These are phyloP conservation scores for Nicotiana rustica DNA, from an alignment of 305 asterid species.

Conservation along the genomic window DNA sequence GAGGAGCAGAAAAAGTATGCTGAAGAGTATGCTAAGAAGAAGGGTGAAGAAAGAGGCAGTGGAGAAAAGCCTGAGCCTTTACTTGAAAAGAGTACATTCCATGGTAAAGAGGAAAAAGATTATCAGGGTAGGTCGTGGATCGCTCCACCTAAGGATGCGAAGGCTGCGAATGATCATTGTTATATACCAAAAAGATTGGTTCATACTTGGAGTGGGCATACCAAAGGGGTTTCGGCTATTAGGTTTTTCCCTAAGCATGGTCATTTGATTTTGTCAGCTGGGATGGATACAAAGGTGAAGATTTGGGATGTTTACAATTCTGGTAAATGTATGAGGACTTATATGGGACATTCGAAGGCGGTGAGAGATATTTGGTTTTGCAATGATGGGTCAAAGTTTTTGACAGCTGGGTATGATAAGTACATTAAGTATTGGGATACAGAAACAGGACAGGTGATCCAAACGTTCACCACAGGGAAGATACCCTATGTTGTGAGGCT, in stretches of 20 bases:
- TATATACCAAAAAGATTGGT: conserved; percentile 92
- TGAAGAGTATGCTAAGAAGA: conserved; percentile 94
- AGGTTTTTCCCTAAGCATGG: conserved; percentile 94
- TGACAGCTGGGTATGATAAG: conserved; percentile 96
- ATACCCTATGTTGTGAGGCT: conserved; percentile 93
- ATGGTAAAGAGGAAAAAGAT: conserved; percentile 94
- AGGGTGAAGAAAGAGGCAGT: conserved; percentile 80
- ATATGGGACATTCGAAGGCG: conserved; percentile 96
- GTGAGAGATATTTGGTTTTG: conserved; percentile 93
- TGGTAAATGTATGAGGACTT: conserved; percentile 95
- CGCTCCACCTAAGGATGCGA: conserved; percentile 94
- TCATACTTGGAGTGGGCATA: conserved; percentile 99
- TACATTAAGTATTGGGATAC: conserved; percentile 99
- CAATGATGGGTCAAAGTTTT: conserved; percentile 89
- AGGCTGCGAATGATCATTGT: conserved; percentile 95
- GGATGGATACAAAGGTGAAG: conserved; percentile 96
- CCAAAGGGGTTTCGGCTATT: conserved; percentile 95
- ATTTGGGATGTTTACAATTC: conserved; percentile 96
- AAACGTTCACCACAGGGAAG: conserved; percentile 93
- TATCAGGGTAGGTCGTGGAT: conserved; percentile 99
- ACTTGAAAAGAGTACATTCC: conserved; percentile 82
- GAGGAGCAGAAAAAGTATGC: conserved; percentile 99
- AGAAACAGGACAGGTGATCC: conserved; percentile 96
- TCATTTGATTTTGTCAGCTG: conserved; percentile 93
- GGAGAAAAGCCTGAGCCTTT: conserved; percentile 66